Evolutionary conservation across 2,329 filamentous ascomycete genomes (phyloP).

Genomic region (Huntiella bhutanensis): DNA sequence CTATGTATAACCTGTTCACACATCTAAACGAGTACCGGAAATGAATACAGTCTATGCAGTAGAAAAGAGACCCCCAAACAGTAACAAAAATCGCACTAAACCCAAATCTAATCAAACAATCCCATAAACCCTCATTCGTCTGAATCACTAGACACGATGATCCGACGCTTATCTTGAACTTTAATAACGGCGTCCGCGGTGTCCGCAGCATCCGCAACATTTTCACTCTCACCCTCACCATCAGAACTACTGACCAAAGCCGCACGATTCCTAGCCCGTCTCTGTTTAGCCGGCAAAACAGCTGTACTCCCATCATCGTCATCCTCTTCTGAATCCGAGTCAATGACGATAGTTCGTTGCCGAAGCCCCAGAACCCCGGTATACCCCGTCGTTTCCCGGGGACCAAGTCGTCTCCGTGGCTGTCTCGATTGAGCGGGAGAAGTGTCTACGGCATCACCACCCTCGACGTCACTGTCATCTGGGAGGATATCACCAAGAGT

Average conservation of each 20-base stretch:
- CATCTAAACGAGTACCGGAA: too few relatives aligned
- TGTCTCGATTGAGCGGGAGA: background rate
- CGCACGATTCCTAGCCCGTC: background rate
- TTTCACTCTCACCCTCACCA: background rate
- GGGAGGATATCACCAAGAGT: background rate
- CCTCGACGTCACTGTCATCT: constrained; percentile 1
- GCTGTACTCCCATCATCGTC: background rate
- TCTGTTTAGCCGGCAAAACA: background rate
- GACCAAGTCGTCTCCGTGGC: background rate
- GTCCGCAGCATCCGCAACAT: too few relatives aligned
- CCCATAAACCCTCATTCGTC: background rate
- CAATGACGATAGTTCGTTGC: background rate
- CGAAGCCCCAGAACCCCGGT: background rate
- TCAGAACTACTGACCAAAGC: constrained; percentile 1
- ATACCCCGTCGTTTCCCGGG: background rate
- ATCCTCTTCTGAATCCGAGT: background rate
- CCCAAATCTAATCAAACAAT: background rate
- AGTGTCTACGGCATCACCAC: background rate
- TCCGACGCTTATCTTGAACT: background rate
- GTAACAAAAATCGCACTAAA: too few relatives aligned
- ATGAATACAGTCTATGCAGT: background rate
- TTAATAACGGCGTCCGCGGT: too few relatives aligned
- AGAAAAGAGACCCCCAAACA: background rate
- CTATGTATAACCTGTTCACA: too few relatives aligned
- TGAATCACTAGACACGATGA: background rate